Evolutionary conservation across 176 grass and related monocot genomes (phyloP).

Genomic region (Avena eriantha): DNA sequence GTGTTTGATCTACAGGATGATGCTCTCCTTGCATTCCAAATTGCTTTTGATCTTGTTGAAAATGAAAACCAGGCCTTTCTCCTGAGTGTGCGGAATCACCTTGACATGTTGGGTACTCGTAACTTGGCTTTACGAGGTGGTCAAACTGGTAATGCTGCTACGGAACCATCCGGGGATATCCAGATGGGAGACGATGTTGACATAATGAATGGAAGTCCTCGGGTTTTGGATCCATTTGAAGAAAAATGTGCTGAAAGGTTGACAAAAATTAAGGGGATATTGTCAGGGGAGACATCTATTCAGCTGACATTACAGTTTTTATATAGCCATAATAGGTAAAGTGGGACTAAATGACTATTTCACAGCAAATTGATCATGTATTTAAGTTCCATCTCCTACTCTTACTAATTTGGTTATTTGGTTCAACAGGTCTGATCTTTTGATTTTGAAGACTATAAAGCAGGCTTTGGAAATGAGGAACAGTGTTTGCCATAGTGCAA

Average conservation of each 20-base stretch:
- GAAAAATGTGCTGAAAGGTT: slow-evolving; percentile 67
- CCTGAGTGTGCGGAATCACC: slow-evolving; percentile 68
- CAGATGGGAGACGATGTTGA: slow-evolving; percentile 73
- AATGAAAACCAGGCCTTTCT: slow-evolving; percentile 99
- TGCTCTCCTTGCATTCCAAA: slow-evolving; percentile 88
- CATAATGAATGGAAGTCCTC: slow-evolving; percentile 61
- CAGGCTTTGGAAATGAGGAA: slow-evolving; percentile 99
- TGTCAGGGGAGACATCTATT: slow-evolving; percentile 95
- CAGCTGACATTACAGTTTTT: slow-evolving; percentile 95
- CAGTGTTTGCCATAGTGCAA: slow-evolving; percentile 98
- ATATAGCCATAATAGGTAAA: slow-evolving; percentile 92
- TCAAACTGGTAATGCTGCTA: slow-evolving; percentile 52
- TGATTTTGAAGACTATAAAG: slow-evolving; percentile 99
- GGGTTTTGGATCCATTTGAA: slow-evolving; percentile 64
- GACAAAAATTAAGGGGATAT: slow-evolving; percentile 88
- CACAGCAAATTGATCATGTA: background rate
- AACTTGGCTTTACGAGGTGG: slow-evolving; percentile 40
- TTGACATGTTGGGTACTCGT: slow-evolving; percentile 25
- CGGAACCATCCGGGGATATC: slow-evolving; percentile 71
- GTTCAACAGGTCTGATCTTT: slow-evolving; percentile 84
- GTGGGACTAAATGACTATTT: background rate
- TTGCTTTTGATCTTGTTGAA: slow-evolving; percentile 94
- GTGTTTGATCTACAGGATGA: slow-evolving; percentile 78
- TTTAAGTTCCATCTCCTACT: background rate
- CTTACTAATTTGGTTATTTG: slow-evolving; percentile 22